Evolutionary conservation across 495 filamentous ascomycete genomes (phyloP).

Genomic region (Cercophora scortea): DNA sequence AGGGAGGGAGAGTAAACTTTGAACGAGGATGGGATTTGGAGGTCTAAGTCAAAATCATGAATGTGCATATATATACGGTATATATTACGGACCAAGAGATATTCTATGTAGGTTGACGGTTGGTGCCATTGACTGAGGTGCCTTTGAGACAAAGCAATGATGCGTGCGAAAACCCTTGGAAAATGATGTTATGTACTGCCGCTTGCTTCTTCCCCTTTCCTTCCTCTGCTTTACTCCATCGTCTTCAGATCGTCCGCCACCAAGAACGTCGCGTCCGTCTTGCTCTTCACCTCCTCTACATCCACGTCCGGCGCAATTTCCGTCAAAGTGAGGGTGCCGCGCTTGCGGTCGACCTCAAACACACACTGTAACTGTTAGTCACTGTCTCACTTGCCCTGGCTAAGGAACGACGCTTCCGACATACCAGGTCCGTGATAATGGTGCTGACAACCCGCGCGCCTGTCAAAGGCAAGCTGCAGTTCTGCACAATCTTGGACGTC

Average conservation of each 20-base stretch:
- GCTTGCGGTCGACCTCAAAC: constrained; percentile 48
- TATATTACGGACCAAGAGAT: background rate
- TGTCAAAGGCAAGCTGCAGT: constrained; percentile 49
- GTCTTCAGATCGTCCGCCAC: constrained; percentile 39
- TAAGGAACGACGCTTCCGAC: constrained; percentile 11
- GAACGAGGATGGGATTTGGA: background rate
- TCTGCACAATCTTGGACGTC: constrained; percentile 49
- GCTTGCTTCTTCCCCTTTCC: constrained; percentile 6
- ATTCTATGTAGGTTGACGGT: background rate
- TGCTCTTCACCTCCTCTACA: constrained; percentile 44
- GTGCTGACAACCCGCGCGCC: constrained; percentile 44
- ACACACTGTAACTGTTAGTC: constrained; percentile 33
- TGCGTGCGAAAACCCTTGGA: background rate
- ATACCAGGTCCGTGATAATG: constrained; percentile 52
- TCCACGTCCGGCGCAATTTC: constrained; percentile 48
- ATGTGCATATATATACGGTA: background rate
- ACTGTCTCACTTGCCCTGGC: background rate
- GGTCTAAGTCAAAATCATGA: background rate
- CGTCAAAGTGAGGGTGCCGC: constrained; percentile 43
- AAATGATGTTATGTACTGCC: background rate
- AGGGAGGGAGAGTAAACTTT: constrained; percentile 18
- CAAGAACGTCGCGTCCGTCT: constrained; percentile 47
- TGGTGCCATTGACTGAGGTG: background rate
- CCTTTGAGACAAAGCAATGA: background rate
- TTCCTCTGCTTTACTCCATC: constrained; percentile 33